Evolutionary conservation across 2,329 filamentous ascomycete species (phyloP), one percentile per base, ranked within the genome.

Genomic region (Penicillium nordicum): DNA sequence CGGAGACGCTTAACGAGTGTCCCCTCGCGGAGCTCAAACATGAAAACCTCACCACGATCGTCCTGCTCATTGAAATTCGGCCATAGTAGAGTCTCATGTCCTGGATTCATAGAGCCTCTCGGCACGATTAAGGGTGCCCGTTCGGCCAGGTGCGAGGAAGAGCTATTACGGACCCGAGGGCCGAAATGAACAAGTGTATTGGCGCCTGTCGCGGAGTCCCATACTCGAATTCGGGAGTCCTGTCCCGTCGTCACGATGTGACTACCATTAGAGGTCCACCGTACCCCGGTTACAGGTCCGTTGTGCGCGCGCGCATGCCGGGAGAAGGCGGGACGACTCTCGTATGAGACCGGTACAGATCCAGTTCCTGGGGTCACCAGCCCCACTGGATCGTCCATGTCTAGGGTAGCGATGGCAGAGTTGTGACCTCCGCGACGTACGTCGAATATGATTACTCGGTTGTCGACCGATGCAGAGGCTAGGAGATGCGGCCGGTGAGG

Each of bases 131-230:
- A 75, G 56, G 91, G 84, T 44, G 79, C 80, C 21, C 84, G 77
- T 57, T 81, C 86, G 21, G 82, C 83, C 5, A 87, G 78, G 63
- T 82, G 86, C 62, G 77, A 82, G 52, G 60, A 81, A 48, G 61
- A 79, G 73, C 62, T 81, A 70, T 97, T 97, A 65, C 87, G 88
- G 40, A 97, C 81, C 29, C 86, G 81, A 0, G 92, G 89, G 0
- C 92, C 92, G 69, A 97, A 97, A 71, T 88, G 92, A 0, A 89
- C 89, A 6, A 97, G 83, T 0, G 90, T 95, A 72, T 97, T 97
- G 18, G 88, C 88, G 2, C 92, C 91, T 0, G 85, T 90, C 0
- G 80, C 80, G 1, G 89, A 84, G 69, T 96, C 84, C 93, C 93
- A 97, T 1, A 97, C 89, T 5, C 92, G 84, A 60, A 97, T 87